phyloP scores from a whole-genome alignment of 257 asterid species.

The Datura wrightii region DNA sequence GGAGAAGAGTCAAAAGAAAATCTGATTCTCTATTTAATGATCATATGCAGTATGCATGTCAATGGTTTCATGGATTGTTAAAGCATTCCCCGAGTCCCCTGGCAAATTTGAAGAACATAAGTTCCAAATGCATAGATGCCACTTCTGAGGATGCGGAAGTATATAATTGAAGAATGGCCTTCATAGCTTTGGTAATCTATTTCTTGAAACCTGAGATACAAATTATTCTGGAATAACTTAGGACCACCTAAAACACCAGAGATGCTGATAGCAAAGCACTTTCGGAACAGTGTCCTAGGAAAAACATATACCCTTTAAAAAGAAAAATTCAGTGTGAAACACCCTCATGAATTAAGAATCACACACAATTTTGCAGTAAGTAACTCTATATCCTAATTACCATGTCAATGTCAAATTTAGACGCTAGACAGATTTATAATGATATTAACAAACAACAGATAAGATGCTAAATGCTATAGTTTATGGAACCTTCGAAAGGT shows the following conservation, averaged over 20 bases:
- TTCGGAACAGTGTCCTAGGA: neutral
- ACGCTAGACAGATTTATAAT: neutral
- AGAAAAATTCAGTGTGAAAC: neutral
- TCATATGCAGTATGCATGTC: conserved; percentile 46
- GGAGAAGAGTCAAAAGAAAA: conserved; percentile 59
- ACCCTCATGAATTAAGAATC: neutral
- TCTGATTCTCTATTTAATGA: conserved; percentile 74
- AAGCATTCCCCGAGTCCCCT: conserved; percentile 43
- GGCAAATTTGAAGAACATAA: conserved; percentile 52
- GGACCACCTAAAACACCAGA: neutral
- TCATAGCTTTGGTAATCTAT: conserved; percentile 61
- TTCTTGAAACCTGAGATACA: conserved; percentile 67
- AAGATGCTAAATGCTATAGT: neutral
- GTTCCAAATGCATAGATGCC: conserved; percentile 65
- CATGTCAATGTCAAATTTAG: conserved; percentile 7
- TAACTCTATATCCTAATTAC: neutral
- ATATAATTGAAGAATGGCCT: conserved; percentile 66
- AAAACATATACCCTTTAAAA: conserved; percentile 21
- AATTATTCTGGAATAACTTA: conserved; percentile 19
- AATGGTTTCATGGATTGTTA: conserved; percentile 33
- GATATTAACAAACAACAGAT: neutral
- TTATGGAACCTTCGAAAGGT: neutral
- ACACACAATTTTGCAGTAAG: conserved; percentile 14
- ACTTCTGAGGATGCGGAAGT: conserved; percentile 77
- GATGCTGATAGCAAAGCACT: neutral